A percentile compares a stretch with the other conserved stretches of the same genome.
Conservation (phyloP, 495 filamentous ascomycete genomes). For the Lepidopterella palustris region DNA sequence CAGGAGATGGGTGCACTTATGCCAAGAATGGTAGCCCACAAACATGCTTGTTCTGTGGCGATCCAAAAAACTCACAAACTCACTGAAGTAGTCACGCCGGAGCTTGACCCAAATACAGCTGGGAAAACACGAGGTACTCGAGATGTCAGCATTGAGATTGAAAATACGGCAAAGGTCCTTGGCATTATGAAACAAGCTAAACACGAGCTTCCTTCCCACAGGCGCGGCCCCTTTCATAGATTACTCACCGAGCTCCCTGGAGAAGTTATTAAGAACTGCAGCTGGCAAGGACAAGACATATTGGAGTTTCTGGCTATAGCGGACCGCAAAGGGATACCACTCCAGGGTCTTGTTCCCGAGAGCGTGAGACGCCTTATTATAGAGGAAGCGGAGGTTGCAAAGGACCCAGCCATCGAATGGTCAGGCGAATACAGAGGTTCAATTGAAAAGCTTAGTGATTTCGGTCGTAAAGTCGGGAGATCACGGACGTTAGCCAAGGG, state of each 20-base stretch:
- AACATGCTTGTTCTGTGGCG: neutral
- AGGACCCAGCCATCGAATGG: neutral
- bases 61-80: neutral
- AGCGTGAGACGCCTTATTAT: neutral
- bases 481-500: neutral
- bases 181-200: conserved; percentile 34
- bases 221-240: conserved; percentile 32
- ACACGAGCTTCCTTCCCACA: conserved; percentile 37
- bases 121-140: conserved; percentile 52
- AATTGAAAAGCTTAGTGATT: too few relatives aligned
- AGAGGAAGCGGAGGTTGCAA: neutral
- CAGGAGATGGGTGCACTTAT: conserved; percentile 44
- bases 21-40: conserved; percentile 44
- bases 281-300: neutral
- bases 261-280: conserved; percentile 12
- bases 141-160: conserved; percentile 36
- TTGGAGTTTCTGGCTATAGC: conserved; percentile 8
- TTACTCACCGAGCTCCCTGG: conserved; percentile 16
- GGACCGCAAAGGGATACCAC: conserved; percentile 5
- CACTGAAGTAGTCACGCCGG: conserved; percentile 7
- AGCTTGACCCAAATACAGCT: conserved; percentile 33
- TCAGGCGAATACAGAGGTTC: neutral
- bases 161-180: conserved; percentile 37
- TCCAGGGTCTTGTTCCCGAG: conserved; percentile 6
- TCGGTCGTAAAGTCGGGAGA: too few relatives aligned